Conservation (phyloP, 2,329 filamentous ascomycete genomes). For the Emergomyces africanus region DNA sequence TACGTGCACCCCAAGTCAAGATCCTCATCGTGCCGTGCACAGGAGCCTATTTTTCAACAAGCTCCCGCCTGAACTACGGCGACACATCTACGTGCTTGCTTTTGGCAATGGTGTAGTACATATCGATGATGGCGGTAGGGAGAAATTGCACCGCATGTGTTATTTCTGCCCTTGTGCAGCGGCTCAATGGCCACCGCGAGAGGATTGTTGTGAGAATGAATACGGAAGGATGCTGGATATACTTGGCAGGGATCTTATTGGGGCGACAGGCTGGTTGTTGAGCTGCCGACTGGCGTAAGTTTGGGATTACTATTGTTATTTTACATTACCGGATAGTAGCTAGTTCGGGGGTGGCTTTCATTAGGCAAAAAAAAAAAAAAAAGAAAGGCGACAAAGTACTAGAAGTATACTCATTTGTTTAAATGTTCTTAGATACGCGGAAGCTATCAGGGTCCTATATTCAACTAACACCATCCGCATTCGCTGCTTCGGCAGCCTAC, state of each 20-base stretch:
- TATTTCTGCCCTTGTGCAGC: not conserved
- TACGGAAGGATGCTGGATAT: not conserved
- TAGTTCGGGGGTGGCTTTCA: too few relatives aligned
- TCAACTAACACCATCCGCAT: not conserved
- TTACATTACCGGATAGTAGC: too few relatives aligned
- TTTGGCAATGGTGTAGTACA: not conserved
- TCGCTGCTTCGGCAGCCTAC: not conserved
- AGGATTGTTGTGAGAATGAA: not conserved
- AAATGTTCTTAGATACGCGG: not conserved
- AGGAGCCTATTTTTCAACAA: not conserved
- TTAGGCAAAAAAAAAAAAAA: too few relatives aligned
- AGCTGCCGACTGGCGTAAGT: not conserved
- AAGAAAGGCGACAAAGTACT: too few relatives aligned
- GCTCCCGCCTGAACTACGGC: not conserved
- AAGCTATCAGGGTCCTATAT: not conserved
- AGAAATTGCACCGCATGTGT: not conserved
- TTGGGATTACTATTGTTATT: not conserved
- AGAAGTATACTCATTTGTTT: not conserved
- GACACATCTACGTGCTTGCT: not conserved
- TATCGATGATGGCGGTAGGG: not conserved
- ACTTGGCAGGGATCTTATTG: not conserved
- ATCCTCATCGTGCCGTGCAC: not conserved
- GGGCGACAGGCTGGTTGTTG: not conserved
- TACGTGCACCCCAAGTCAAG: not conserved
- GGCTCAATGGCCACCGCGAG: not conserved